phyloP scores from a whole-genome alignment of 2,329 filamentous ascomycete genomes.

The Nothophaeocryptopus gaeumannii region DNA sequence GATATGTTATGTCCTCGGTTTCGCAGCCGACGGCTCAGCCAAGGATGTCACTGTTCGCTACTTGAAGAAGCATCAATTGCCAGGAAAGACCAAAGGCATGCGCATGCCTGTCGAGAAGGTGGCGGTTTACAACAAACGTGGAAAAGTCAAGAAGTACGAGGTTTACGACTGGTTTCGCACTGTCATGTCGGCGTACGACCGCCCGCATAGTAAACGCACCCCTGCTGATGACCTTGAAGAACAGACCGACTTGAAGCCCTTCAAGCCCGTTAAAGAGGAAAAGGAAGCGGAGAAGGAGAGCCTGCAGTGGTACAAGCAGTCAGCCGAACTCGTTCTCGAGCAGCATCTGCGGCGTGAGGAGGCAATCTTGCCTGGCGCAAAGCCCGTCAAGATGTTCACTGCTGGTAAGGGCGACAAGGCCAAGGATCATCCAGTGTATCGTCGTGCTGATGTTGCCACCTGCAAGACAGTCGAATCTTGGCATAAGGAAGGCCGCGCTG shows the following conservation, averaged over 20 bases:
- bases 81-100: slow-evolving; percentile 84
- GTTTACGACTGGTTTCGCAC: slow-evolving; percentile 85
- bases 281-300: slow-evolving; percentile 55
- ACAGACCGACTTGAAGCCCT: slow-evolving; percentile 68
- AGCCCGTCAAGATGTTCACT: slow-evolving; percentile 71
- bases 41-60: slow-evolving; percentile 96
- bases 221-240: slow-evolving; percentile 78
- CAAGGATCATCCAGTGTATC: slow-evolving; percentile 77
- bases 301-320: slow-evolving; percentile 82
- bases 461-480: slow-evolving; percentile 94
- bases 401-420: slow-evolving; percentile 70
- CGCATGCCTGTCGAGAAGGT: slow-evolving; percentile 77
- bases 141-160: slow-evolving; percentile 73
- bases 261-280: slow-evolving; percentile 58
- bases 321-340: slow-evolving; percentile 78
- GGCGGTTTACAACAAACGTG: slow-evolving; percentile 71
- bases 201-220: slow-evolving; percentile 55
- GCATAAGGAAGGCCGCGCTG: slow-evolving; percentile 90
- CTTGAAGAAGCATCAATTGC: slow-evolving; percentile 74
- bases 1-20: slow-evolving; percentile 83
- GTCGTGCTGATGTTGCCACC: slow-evolving; percentile 71
- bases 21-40: slow-evolving; percentile 78
- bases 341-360: slow-evolving; percentile 90
- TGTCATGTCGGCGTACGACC: slow-evolving; percentile 70
- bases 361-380: slow-evolving; percentile 67